Evolutionary conservation across 352 stramenopile species (phyloP), one percentile per base, ranked within the genome.

Genomic region (Halophytophthora batemanensis): DNA sequence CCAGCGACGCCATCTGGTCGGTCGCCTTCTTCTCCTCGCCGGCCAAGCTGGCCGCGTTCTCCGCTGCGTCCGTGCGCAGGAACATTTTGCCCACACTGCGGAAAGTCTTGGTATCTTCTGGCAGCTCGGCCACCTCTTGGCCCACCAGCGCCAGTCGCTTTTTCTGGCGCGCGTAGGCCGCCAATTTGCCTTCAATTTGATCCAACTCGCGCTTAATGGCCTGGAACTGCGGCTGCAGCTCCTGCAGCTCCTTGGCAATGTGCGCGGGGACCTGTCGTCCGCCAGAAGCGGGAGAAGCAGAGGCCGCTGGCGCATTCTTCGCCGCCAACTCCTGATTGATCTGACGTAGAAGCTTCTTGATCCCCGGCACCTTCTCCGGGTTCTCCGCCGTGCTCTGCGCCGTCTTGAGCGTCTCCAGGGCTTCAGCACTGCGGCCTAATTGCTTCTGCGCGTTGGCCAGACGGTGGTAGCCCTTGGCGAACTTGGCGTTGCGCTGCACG

Each of bases 81-180:
- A 93, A 93, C 82, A 93, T 90, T 41, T 93, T 93, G 36, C 79
- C 82, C n/a, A 93, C 71, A 59, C 79, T 88, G 43, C 75, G 75
- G 64, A 74, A 93, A 28, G 79, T 93, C 12, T 66, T 80, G 15
- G 74, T 87, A 18, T 54, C 50, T 45, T 82, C 56, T 0, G 82
- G 82, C 19, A 93, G 59, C 42, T 86, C 77, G 12, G 45, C 56
- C 36, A 93, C 64, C 63, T 93, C 82, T n/a, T 72, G 71, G 50
- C 86, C 77, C 19, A 88, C 79, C 1, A 93, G 74, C 23, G 68
- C 74, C 31, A 87, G 59, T 25, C 79, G 82, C 66, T 90, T 93
- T 61, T 89, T 89, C 64, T 90, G 77, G 23, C 78, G 73, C 31
- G 54, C 54, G 25, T 69, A 79, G 12, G 76, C 73, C 22, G 65